Base-by-base conservation (phyloP, 495 filamentous ascomycete species). In the Lasiosphaeria miniovina region DNA sequence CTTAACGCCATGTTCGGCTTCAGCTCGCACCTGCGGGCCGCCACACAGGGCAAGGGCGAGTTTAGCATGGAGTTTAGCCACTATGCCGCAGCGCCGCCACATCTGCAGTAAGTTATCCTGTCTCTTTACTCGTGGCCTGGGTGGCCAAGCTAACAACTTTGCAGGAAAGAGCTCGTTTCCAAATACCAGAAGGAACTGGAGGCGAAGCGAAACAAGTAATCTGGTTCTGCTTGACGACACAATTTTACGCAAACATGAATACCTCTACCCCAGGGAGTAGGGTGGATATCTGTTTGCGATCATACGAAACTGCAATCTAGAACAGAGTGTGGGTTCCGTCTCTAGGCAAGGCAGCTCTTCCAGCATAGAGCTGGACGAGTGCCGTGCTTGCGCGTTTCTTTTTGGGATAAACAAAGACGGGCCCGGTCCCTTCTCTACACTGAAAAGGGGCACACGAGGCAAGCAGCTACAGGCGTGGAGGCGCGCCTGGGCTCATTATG, bases 61-160 rank as follows among this genome's bases (percentile, higher is more conserved):
- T 99, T 96, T 68, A 88, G 82, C 61, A 99, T 99, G 95, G 95
- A 99, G 80, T 99, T 98, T 74, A 90, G 88, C 70, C 93, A 98
- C 77, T 98, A 99, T 71, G 85, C 87, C 57, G 81, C 90, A 55
- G 90, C 93, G 63, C 89, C 92, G 52, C 84, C 86, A 60, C 93
- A 97, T 66, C 70, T 97, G 73, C 95, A 99, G 88, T 90, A 86
- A 69, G 86, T 84, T 66, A 64, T 60, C 52, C 10, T 49, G n/a
- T n/a, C n/a, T n/a, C 15, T 32, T 14, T 24, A 11, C 1, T 3
- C 36, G 4, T 35, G 17, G 17, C 14, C 1, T 35, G 10, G 38
- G 49, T 36, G 4, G 24, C 4, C 35, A 56, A n/a, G 36, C 52
- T 38, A 17, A 34, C 57, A 41, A 49, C 40, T 40, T 36, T 66